Evolutionary conservation across 225 moss, liverwort and hornwort genomes (phyloP), one percentile per base, ranked within the genome.

Genomic region (Asterella californica): DNA sequence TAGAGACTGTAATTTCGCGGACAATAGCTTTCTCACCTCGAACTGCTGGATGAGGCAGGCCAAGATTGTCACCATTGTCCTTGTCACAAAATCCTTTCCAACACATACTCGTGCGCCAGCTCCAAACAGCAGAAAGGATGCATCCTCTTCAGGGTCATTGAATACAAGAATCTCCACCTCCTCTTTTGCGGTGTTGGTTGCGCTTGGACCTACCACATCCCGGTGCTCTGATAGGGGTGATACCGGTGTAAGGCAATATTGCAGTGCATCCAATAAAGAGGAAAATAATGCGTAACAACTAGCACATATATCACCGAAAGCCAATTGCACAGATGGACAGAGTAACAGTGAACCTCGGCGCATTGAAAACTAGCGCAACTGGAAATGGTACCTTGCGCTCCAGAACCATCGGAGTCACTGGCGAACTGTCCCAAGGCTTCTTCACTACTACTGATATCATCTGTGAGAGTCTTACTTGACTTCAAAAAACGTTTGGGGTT

Each of bases 401-500:
- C 77, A 29, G 62, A 33, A 42, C 38, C 62, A 62, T 63, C 61
- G 38, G 42, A 25, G 22, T 42, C 24, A 24, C 1, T 64, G 10
- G 24, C 32, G 14, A 0, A 45, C 15, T 45, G 38, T 46, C n/a
- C n/a, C 42, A 38, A 12, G 2, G 32, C 45, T 25, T 46, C 52
- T 74, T 74, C 30, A 74, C 10, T 34, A 1, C 0, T 33, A 42
- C 12, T 10, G 18, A 47, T 14, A 61, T 77, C 37, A 42, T 45
- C 25, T 0, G 17, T 27, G 3, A 32, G 1, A 38, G 76, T 3
- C 27, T 76, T 76, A 37, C 5, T 25, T 32, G 61, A 60, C 37
- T 71, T 69, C 42, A 88, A 50, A 52, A 88, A 85, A 19, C 85
- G 80, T n/a, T 81, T 75, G 21, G 88, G 88, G 46, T 83, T 85